Percentiles rank a stretch among this genome's conserved stretches.
Evolutionary conservation across 352 stramenopile species (phyloP).

Genomic region (Phytophthora pseudosyringae): DNA sequence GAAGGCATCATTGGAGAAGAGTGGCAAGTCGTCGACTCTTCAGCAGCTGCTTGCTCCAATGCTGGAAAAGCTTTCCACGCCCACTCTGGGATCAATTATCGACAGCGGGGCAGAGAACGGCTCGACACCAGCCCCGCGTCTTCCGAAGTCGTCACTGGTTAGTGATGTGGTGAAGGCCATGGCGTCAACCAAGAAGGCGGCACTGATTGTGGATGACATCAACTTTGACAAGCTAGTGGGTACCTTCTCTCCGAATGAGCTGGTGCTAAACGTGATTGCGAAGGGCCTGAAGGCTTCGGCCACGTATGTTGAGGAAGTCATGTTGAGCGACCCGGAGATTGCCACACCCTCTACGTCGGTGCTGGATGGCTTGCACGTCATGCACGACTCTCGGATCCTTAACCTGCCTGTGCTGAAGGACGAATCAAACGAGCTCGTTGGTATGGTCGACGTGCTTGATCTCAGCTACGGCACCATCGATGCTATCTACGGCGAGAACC

Average conservation of each 20-base stretch:
- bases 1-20: constrained; percentile 83
- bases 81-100: constrained; percentile 86
- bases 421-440: constrained; percentile 69
- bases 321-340: constrained; percentile 88
- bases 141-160: constrained; percentile 89
- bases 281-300: constrained; percentile 90
- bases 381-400: constrained; percentile 86
- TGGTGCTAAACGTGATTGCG: constrained; percentile 96
- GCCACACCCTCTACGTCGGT: constrained; percentile 71
- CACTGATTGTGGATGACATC: constrained; percentile 93
- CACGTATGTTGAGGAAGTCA: constrained; percentile 92
- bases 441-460: constrained; percentile 85
- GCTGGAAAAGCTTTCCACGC: constrained; percentile 82
- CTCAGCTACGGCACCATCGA: constrained; percentile 90
- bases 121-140: constrained; percentile 59
- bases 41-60: constrained; percentile 83
- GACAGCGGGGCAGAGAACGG: constrained; percentile 71
- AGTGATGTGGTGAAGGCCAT: constrained; percentile 82
- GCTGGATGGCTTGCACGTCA: constrained; percentile 89
- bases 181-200: constrained; percentile 89
- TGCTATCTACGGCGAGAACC: constrained; percentile 87
- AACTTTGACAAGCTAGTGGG: constrained; percentile 91
- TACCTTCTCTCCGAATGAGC: constrained; percentile 97
- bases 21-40: constrained; percentile 70
- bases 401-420: constrained; percentile 83